Evolutionary conservation across 2,329 filamentous ascomycete genomes (phyloP), one percentile per base, ranked within the genome.

Genomic region (Curvularia spicifera): DNA sequence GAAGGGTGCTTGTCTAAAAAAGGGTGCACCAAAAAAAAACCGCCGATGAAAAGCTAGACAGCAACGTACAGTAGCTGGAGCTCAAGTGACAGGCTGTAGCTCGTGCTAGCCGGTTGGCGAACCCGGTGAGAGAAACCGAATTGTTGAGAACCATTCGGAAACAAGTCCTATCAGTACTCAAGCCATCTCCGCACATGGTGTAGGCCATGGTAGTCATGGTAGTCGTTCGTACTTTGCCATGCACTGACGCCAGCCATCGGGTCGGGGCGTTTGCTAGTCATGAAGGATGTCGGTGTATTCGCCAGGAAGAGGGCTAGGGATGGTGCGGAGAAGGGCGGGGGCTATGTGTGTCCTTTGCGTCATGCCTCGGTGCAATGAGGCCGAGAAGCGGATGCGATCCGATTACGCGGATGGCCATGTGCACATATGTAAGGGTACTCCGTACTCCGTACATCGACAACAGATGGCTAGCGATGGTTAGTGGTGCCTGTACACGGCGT

Each of bases 351-450:
- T 28, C n/a, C 20, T 26, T 45, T 55, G 47, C 58, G 47, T 53
- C 55, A 58, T 58, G 47, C 42, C 8, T 45, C 45, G 55, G 55
- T 22, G 5, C 43, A 28, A 26, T 47, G 33, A 22, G 33, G 42
- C 54, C 54, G 50, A 54, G 12, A 28, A 18, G 48, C 49, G 57
- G 40, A 60, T 26, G 31, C 40, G 13, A 18, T 47, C 46, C 47
- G 50, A 49, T 31, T 18, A n/a, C 6, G 12, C 9, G 4, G n/a
- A 22, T 2, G 20, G 13, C 31, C 12, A 9, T 48, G 12, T 24
- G 29, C n/a, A n/a, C n/a, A n/a, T 4, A 12, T 31, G 9, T 31
- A 31, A 10, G 10, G 29, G 29, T 31, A 18, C 18, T 18, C 18
- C 18, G 18, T 18, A 18, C 18, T 18, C 18, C 18, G 18, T 18